Percentiles rank a stretch among this genome's conserved stretches.
Conservation (phyloP, 2,329 filamentous ascomycete genomes). For the Corinectria fuckeliana region DNA sequence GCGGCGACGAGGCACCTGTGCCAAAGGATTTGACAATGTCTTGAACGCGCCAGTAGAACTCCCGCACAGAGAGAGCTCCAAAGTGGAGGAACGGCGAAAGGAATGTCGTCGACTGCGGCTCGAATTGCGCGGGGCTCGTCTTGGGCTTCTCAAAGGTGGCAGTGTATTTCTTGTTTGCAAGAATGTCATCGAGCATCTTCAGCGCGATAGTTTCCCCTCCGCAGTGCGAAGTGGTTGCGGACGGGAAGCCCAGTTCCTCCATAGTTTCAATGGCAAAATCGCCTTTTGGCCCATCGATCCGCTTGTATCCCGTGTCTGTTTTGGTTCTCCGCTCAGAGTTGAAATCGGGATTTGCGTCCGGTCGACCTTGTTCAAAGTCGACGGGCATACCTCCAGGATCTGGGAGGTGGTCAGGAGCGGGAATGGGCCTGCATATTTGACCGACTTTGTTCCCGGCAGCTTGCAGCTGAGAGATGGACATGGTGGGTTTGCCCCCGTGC, state of each 20-base stretch:
- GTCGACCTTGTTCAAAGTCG: slow-evolving; percentile 62
- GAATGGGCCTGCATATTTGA: slow-evolving; percentile 64
- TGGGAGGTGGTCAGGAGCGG: slow-evolving; percentile 64
- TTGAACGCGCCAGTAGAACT: slow-evolving; percentile 76
- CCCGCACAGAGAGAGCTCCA: slow-evolving; percentile 71
- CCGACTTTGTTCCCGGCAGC: slow-evolving; percentile 69
- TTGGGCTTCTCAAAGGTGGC: slow-evolving; percentile 79
- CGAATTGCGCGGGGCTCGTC: slow-evolving; percentile 76
- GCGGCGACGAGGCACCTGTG: slow-evolving; percentile 64
- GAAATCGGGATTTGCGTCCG: slow-evolving; percentile 61
- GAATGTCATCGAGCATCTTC: slow-evolving; percentile 61
- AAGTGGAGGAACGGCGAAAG: slow-evolving; percentile 79
- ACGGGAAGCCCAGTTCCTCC: slow-evolving; percentile 71
- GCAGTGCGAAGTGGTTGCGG: slow-evolving; percentile 69
- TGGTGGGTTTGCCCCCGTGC: slow-evolving; percentile 73
- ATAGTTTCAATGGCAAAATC: slow-evolving; percentile 76
- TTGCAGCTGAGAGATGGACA: slow-evolving; percentile 74
- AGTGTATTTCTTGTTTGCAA: slow-evolving; percentile 69
- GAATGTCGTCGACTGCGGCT: slow-evolving; percentile 75
- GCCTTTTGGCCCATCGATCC: slow-evolving; percentile 69
- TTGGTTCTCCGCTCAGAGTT: slow-evolving; percentile 62
- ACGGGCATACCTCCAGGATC: slow-evolving; percentile 69
- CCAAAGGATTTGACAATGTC: slow-evolving; percentile 65
- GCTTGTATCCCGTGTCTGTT: slow-evolving; percentile 63
- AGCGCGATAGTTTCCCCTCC: slow-evolving; percentile 75